Evolutionary conservation across 1,139 yeast genomes (phyloP).

Genomic region (Pichia cactophila): DNA sequence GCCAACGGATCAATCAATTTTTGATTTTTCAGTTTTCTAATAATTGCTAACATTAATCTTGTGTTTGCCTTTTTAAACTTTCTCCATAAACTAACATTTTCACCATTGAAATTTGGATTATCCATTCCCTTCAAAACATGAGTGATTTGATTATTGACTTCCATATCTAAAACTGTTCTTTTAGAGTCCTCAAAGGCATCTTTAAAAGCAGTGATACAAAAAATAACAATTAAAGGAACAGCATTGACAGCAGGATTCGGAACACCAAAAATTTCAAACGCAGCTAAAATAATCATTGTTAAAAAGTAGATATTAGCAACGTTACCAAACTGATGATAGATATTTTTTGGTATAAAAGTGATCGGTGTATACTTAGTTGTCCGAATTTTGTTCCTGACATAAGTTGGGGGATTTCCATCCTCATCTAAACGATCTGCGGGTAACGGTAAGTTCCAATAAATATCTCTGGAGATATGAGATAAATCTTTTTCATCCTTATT

Average conservation of each 20-base stretch:
- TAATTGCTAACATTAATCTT: conserved; percentile 27
- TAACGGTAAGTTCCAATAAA: conserved; percentile 62
- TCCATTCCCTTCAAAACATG: conserved; percentile 64
- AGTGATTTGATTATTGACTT: conserved; percentile 80
- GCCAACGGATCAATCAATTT: conserved; percentile 28
- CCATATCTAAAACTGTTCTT: conserved; percentile 71
- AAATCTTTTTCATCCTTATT: conserved; percentile 36
- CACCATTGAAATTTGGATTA: conserved; percentile 74
- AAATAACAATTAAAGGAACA: conserved; percentile 91
- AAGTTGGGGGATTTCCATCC: conserved; percentile 42
- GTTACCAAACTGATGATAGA: conserved; percentile 72
- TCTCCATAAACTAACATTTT: conserved; percentile 59
- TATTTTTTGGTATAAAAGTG: conserved; percentile 79
- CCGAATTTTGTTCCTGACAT: conserved; percentile 85
- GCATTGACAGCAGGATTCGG: conserved; percentile 83
- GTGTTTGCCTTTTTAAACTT: conserved; percentile 50
- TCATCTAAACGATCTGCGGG: conserved; percentile 59
- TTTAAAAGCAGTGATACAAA: conserved; percentile 76
- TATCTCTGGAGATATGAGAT: conserved; percentile 40
- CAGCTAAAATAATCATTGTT: conserved; percentile 73
- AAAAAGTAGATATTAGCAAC: conserved; percentile 88
- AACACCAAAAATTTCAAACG: conserved; percentile 87
- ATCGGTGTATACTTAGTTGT: conserved; percentile 94
- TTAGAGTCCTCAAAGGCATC: conserved; percentile 94
- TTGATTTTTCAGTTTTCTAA: conserved; percentile 27